A percentile compares a stretch with the other conserved stretches of the same genome.
Evolutionary conservation across 441 rosid species (phyloP).

Genomic region (Eruca vesicaria): DNA sequence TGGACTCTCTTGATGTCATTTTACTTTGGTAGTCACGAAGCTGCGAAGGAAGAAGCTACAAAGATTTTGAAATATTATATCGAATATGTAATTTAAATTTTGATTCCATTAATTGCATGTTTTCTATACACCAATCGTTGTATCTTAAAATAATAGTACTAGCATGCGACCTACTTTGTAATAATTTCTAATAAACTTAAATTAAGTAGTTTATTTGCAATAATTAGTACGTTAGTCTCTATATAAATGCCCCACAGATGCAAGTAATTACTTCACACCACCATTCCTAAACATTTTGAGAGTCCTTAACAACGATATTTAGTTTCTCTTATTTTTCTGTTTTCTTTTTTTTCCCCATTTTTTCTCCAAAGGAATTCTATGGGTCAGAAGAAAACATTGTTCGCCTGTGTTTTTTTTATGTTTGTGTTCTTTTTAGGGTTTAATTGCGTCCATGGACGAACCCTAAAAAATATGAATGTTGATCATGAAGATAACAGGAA

Average conservation of each 20-base stretch:
- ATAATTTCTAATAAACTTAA: neutral
- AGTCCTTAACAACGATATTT: neutral
- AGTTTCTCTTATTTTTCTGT: constrained; percentile 1
- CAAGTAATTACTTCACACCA: constrained; percentile 32
- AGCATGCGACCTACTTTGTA: constrained; percentile 27
- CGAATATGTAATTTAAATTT: neutral
- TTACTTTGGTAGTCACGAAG: neutral
- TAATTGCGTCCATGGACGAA: constrained; percentile 30
- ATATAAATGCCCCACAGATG: constrained; percentile 22
- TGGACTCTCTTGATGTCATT: neutral
- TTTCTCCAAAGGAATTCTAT: constrained; percentile 21
- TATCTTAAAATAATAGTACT: neutral
- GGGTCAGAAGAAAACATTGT: constrained; percentile 36
- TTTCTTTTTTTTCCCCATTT: constrained; percentile 23
- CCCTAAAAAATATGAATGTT: constrained; percentile 1
- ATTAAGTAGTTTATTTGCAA: constrained; percentile 13
- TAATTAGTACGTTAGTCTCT: constrained; percentile 10
- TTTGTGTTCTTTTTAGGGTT: constrained; percentile 20
- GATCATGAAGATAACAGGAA: constrained; percentile 6
- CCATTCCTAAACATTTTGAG: constrained; percentile 5
- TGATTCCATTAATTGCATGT: constrained; percentile 12
- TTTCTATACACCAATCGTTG: constrained; percentile 17
- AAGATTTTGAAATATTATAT: neutral
- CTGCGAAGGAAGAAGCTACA: neutral
- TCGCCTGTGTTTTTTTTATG: constrained; percentile 17